phyloP scores from a whole-genome alignment of 2,329 filamentous ascomycete genomes.

The Venturia asperata region DNA sequence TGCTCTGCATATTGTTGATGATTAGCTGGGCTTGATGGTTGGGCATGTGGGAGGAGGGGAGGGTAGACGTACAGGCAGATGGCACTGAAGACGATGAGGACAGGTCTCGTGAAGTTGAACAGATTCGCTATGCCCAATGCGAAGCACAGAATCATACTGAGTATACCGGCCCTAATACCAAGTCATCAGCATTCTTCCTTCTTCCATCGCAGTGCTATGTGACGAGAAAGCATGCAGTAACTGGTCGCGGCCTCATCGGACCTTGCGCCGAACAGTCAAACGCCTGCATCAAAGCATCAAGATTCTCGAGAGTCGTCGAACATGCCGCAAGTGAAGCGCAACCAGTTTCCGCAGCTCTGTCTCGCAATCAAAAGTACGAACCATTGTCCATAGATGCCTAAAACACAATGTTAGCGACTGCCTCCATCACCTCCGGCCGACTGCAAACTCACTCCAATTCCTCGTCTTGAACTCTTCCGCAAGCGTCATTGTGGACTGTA shows the following conservation, averaged over 20 bases:
- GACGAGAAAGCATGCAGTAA: not conserved
- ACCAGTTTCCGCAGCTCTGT: not conserved
- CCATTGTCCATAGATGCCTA: constrained; percentile 65
- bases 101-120: constrained; percentile 48
- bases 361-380: constrained; percentile 35
- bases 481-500: constrained; percentile 44
- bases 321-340: not conserved
- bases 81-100: constrained; percentile 55
- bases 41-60: not conserved
- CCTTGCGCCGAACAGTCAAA: not conserved
- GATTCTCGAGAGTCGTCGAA: not conserved
- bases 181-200: constrained; percentile 17
- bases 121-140: constrained; percentile 63
- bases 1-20: constrained; percentile 30
- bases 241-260: not conserved
- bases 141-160: constrained; percentile 59
- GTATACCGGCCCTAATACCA: constrained; percentile 44
- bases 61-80: constrained; percentile 43
- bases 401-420: constrained; percentile 28
- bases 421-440: constrained; percentile 19
- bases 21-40: not conserved
- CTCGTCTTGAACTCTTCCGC: constrained; percentile 56
- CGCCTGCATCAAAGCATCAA: not conserved
- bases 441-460: constrained; percentile 54
- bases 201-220: not conserved